Conservation (phyloP, 1,284 basidiomycete genomes). For the Cryptococcus neoformans region DNA sequence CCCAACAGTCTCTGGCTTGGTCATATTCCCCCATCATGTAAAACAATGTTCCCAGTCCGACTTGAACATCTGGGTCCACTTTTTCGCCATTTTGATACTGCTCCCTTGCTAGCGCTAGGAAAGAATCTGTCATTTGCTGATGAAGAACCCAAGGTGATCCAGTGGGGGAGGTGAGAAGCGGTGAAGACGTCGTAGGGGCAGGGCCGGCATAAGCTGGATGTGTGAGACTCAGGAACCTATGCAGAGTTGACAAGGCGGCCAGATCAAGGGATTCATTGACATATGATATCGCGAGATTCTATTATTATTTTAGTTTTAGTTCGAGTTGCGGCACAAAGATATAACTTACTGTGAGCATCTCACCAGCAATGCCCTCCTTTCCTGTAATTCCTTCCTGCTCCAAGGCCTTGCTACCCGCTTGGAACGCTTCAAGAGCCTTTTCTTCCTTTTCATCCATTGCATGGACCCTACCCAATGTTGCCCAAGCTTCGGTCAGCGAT, state of each 20-base stretch:
- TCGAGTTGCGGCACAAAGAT: neutral
- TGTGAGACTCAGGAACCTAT: slow-evolving; percentile 77
- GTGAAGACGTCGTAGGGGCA: neutral
- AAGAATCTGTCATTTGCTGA: slow-evolving; percentile 74
- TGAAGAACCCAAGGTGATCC: slow-evolving; percentile 79
- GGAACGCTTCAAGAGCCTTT: slow-evolving; percentile 56
- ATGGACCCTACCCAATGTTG: slow-evolving; percentile 85
- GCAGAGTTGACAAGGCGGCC: slow-evolving; percentile 80
- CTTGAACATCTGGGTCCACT: slow-evolving; percentile 90
- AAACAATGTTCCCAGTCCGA: slow-evolving; percentile 88
- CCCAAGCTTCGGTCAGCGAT: slow-evolving; percentile 69
- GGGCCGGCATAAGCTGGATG: slow-evolving; percentile 61
- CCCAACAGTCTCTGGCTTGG: slow-evolving; percentile 77
- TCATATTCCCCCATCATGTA: slow-evolving; percentile 61
- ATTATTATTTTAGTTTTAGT: neutral
- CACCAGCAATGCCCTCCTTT: slow-evolving; percentile 62
- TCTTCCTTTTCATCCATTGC: slow-evolving; percentile 87
- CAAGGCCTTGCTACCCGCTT: slow-evolving; percentile 71
- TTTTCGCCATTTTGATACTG: slow-evolving; percentile 63
- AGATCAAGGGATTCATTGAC: slow-evolving; percentile 94
- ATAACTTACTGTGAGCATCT: slow-evolving; percentile 71
- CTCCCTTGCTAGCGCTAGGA: slow-evolving; percentile 76
- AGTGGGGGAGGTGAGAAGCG: slow-evolving; percentile 7
- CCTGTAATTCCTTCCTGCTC: slow-evolving; percentile 59
- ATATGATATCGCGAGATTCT: slow-evolving; percentile 95